These are phyloP conservation scores for Colletotrichum tamarilloi DNA, from an alignment of 2,329 filamentous ascomycete genomes.

Conservation along the genomic window DNA sequence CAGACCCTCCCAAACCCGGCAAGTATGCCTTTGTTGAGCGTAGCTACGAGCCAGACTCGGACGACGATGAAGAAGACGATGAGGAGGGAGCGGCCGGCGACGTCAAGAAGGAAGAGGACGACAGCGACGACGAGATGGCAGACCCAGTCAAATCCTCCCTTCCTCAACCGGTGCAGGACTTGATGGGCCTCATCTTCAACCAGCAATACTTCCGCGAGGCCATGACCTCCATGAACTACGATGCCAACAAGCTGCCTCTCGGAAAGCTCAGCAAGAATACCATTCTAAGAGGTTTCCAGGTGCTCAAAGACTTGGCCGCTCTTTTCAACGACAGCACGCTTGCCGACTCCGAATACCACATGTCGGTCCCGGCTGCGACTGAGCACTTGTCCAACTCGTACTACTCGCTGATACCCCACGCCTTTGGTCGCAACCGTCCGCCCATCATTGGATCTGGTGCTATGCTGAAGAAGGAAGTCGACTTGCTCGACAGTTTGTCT, in stretches of 20 bases:
- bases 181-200: constrained; percentile 89
- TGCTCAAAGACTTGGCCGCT: constrained; percentile 79
- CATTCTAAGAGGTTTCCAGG: constrained; percentile 79
- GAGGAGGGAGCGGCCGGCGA: constrained; percentile 34
- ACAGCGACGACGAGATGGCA: constrained; percentile 32
- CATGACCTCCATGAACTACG: constrained; percentile 77
- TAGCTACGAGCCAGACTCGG: constrained; percentile 77
- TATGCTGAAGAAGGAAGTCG: constrained; percentile 79
- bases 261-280: constrained; percentile 87
- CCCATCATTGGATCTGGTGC: constrained; percentile 70
- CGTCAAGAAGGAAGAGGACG: constrained; percentile 44
- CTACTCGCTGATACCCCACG: constrained; percentile 85
- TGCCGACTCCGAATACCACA: constrained; percentile 56
- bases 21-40: constrained; percentile 86
- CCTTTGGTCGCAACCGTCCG: constrained; percentile 79
- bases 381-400: constrained; percentile 80
- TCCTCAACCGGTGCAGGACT: constrained; percentile 67
- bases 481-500: constrained; percentile 81
- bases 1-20: constrained; percentile 67
- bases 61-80: constrained; percentile 53
- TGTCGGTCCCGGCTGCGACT: constrained; percentile 52
- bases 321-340: constrained; percentile 67
- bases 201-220: constrained; percentile 74
- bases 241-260: constrained; percentile 80
- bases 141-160: constrained; percentile 66